These are phyloP conservation scores for Nemania abortiva DNA, from an alignment of 2,329 filamentous ascomycete genomes.

Conservation along the genomic window DNA sequence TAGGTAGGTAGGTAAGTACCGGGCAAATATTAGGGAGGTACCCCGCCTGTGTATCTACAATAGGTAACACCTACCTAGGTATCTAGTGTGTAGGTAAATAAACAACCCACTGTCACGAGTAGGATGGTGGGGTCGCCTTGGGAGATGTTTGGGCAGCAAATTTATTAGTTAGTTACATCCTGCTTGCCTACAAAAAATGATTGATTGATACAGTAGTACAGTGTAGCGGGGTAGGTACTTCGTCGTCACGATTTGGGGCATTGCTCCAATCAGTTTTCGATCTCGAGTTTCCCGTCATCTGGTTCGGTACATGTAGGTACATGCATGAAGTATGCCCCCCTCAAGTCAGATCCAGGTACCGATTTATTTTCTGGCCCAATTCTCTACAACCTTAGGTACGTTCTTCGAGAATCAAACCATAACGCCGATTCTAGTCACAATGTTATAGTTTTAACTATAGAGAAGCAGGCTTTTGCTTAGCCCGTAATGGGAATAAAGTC, in stretches of 20 bases:
- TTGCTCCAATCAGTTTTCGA: conserved; percentile 8
- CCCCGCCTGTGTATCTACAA: no score
- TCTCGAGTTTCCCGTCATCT: background rate
- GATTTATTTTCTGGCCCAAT: background rate
- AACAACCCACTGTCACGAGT: background rate
- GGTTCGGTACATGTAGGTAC: background rate
- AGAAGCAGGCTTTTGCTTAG: no score
- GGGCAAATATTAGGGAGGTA: no score
- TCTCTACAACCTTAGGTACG: no score
- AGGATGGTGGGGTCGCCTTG: conserved; percentile 9
- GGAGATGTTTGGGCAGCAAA: conserved; percentile 33
- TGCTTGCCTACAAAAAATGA: no score
- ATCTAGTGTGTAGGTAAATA: background rate
- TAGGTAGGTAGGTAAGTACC: no score
- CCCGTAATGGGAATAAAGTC: no score
- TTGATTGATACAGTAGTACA: background rate
- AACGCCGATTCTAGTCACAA: no score
- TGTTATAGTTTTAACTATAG: no score
- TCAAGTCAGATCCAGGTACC: background rate
- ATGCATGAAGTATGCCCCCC: background rate
- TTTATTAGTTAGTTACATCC: background rate
- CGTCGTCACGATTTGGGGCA: background rate
- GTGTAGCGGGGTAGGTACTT: background rate
- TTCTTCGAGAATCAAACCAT: no score
- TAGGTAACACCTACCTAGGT: background rate